Evolutionary conservation across 139 green algal species (phyloP).

Genomic region (Spirogloea muscicola): DNA sequence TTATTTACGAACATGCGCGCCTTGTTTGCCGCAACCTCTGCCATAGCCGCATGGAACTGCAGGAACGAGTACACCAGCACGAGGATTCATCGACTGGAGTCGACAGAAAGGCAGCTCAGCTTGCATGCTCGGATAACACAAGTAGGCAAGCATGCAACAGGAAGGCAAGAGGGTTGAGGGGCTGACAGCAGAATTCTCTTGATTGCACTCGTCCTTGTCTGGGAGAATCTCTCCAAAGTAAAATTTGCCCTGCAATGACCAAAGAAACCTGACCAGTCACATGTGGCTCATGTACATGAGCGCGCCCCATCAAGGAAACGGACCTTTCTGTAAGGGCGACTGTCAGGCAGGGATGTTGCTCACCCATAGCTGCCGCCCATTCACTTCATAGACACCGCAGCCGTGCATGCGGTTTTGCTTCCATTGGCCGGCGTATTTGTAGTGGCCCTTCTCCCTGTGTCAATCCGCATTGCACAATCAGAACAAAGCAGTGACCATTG

Average conservation of each 20-base stretch:
- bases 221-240: conserved; percentile 33
- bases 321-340: no score
- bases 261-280: no score
- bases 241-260: conserved; percentile 40
- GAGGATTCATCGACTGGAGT: not conserved
- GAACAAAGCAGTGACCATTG: no score
- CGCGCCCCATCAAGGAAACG: no score
- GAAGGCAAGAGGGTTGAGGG: not conserved
- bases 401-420: conserved; percentile 34
- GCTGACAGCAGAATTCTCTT: conserved; percentile 11
- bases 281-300: no score
- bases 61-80: not conserved
- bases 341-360: no score
- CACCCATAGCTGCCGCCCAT: conserved; percentile 12
- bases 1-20: conserved; percentile 43
- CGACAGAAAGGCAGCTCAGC: not conserved
- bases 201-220: conserved; percentile 26
- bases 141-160: not conserved
- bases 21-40: conserved; percentile 30
- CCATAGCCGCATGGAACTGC: conserved; percentile 39
- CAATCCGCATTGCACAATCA: not conserved
- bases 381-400: conserved; percentile 27
- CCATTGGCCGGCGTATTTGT: conserved; percentile 34
- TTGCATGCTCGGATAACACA: not conserved
- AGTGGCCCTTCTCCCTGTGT: conserved; percentile 22